These are phyloP conservation scores for Flueggea neowawraea DNA, from an alignment of 441 rosid genomes.

Conservation along the genomic window DNA sequence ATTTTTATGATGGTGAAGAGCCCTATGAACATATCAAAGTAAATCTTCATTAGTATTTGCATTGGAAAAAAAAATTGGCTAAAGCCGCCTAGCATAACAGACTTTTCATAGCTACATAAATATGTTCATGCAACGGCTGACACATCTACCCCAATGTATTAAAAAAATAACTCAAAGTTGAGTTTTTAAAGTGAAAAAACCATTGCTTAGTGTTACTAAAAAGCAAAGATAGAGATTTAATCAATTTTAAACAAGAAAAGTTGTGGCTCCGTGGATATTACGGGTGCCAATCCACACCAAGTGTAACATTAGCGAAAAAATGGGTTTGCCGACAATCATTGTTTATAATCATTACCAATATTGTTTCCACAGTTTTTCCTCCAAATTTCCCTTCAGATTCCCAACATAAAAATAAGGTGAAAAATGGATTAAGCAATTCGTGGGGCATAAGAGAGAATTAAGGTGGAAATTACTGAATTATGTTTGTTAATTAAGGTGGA, in stretches of 20 bases:
- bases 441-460: too few relatives aligned
- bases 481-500: neutral
- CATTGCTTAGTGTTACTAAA: neutral
- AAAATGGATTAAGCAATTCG: too few relatives aligned
- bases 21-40: too few relatives aligned
- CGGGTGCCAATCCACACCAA: conserved; percentile 18
- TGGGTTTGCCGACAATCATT: conserved; percentile 62
- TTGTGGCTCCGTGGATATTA: too few relatives aligned
- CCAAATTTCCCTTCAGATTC: neutral
- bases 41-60: too few relatives aligned
- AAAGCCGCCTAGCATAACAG: too few relatives aligned
- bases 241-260: too few relatives aligned
- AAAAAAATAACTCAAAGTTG: conserved; percentile 7
- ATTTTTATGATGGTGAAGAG: too few relatives aligned
- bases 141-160: conserved; percentile 6
- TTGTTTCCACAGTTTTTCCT: neutral
- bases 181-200: conserved; percentile 2
- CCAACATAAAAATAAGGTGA: conserved; percentile 2
- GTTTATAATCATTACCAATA: conserved; percentile 20
- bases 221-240: too few relatives aligned
- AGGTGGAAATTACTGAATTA: neutral
- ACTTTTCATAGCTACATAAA: neutral
- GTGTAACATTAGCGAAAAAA: conserved; percentile 3
- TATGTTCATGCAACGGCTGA: conserved; percentile 23
- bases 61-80: too few relatives aligned